These are phyloP conservation scores for Didymella glomerata DNA, from an alignment of 2,329 filamentous ascomycete species.

Conservation along the genomic window DNA sequence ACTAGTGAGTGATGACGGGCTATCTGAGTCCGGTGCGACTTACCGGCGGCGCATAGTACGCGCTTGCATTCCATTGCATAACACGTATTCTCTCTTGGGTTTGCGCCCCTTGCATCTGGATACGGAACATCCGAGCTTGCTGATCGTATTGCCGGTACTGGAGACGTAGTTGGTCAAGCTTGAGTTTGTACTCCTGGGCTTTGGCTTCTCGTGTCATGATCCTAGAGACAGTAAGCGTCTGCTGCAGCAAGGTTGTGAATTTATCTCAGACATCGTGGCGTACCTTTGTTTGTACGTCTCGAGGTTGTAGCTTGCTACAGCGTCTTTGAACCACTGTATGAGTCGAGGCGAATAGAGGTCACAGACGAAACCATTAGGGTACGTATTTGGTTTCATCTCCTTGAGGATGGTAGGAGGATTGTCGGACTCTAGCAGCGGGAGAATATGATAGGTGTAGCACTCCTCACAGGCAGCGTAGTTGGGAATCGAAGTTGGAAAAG, in stretches of 20 bases:
- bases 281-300: constrained; percentile 7
- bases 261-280: neutral
- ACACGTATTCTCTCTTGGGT: neutral
- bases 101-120: neutral
- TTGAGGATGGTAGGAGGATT: neutral
- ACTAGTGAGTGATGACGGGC: too few relatives aligned
- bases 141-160: neutral
- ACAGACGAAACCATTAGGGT: constrained; percentile 21
- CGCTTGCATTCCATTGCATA: neutral
- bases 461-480: constrained; percentile 29
- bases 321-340: constrained; percentile 26
- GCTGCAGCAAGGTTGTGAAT: neutral
- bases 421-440: constrained; percentile 10
- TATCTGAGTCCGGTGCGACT: neutral
- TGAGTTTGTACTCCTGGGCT: neutral
- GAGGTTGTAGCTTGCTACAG: constrained; percentile 16
- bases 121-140: neutral
- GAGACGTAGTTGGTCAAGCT: neutral
- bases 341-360: constrained; percentile 29
- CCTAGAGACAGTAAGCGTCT: neutral
- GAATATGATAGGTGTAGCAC: constrained; percentile 28
- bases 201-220: neutral
- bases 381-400: neutral
- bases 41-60: neutral
- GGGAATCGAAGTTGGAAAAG: constrained; percentile 10